These are phyloP conservation scores for Vaccinium corymbosum DNA, from an alignment of 148 eudicot genomes.

Conservation along the genomic window DNA sequence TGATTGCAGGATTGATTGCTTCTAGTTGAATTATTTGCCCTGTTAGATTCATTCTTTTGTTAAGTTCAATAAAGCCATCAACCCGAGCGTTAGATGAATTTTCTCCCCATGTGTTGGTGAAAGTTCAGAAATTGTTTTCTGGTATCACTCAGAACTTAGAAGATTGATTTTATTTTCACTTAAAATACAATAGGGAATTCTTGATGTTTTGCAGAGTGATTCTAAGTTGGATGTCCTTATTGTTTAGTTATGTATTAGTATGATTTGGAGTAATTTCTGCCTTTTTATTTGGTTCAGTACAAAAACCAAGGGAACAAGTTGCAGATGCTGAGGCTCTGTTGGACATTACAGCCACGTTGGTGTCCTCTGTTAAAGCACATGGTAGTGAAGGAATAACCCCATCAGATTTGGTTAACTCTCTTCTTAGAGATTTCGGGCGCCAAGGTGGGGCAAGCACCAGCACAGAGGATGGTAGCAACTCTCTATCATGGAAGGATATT, in stretches of 20 bases:
- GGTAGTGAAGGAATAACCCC: slow-evolving; percentile 63
- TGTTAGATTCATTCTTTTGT: background rate
- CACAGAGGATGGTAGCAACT: slow-evolving; percentile 32
- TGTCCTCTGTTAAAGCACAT: slow-evolving; percentile 61
- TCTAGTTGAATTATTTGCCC: background rate
- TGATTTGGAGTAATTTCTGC: background rate
- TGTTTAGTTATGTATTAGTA: background rate
- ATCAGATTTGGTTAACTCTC: slow-evolving; percentile 54
- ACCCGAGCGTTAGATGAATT: background rate
- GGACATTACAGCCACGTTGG: slow-evolving; percentile 62
- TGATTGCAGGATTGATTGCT: background rate
- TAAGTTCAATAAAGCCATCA: background rate
- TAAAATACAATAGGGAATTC: background rate
- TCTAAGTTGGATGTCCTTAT: background rate
- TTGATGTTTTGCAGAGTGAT: background rate
- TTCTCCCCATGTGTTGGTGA: background rate
- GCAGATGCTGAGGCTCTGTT: slow-evolving; percentile 89
- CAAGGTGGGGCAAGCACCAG: slow-evolving; percentile 46
- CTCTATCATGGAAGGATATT: slow-evolving; percentile 62
- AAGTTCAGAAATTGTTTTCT: background rate
- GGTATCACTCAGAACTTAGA: background rate
- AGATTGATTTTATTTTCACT: background rate
- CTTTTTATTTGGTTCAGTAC: slow-evolving; percentile 42
- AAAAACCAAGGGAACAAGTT: slow-evolving; percentile 86
- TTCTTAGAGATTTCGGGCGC: slow-evolving; percentile 51